Evolutionary conservation across 139 green algal species (phyloP).

Genomic region (Yamagishiella unicocca): DNA sequence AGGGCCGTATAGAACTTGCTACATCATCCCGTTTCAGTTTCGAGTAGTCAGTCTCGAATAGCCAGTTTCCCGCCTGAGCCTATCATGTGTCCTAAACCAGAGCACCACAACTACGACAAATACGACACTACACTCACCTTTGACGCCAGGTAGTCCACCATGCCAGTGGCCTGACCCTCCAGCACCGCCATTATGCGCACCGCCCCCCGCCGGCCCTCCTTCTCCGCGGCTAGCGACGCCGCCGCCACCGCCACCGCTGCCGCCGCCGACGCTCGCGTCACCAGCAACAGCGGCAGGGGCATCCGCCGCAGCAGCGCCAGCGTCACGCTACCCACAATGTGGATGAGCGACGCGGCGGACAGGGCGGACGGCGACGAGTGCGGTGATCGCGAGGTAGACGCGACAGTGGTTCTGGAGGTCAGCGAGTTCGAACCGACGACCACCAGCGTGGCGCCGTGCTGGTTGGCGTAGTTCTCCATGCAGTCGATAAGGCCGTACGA

Average conservation of each 20-base stretch:
- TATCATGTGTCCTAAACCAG: too few species aligned
- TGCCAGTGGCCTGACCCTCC: not conserved
- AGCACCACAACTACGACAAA: too few species aligned
- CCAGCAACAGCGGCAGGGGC: constrained; percentile 6
- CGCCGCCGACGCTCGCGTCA: not conserved
- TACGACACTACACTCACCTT: not conserved
- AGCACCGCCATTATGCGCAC: constrained; percentile 3
- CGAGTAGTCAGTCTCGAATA: too few species aligned
- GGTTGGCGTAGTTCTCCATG: constrained; percentile 8
- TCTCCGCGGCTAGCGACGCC: not conserved
- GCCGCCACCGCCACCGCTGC: not conserved
- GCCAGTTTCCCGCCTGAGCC: too few species aligned
- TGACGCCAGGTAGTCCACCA: constrained; percentile 20
- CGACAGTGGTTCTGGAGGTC: not conserved
- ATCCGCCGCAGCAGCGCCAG: constrained; percentile 31
- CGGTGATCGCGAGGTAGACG: not conserved
- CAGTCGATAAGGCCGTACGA: constrained; percentile 21
- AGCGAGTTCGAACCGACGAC: constrained; percentile 30
- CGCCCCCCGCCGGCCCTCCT: not conserved
- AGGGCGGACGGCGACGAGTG: not conserved
- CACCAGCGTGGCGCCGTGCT: not conserved
- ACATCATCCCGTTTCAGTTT: too few species aligned
- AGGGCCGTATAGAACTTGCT: too few species aligned
- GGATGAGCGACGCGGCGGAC: not conserved
- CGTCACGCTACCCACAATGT: constrained; percentile 14